These are phyloP conservation scores for Lodderomyces oxycetoniae DNA, from an alignment of 1,139 yeast species.

Conservation along the genomic window DNA sequence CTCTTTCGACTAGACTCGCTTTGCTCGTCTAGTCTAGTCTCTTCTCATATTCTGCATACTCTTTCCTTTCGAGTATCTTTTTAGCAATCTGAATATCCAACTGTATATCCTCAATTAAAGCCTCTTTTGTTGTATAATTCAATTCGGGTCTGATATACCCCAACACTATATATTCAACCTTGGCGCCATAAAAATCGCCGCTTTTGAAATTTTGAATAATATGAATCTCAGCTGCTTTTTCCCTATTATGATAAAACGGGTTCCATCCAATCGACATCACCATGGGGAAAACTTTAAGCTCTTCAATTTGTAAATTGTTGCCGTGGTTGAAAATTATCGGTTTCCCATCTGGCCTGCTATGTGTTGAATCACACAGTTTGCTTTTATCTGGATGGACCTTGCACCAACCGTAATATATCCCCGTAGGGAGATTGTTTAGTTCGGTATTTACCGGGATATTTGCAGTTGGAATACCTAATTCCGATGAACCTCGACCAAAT, in stretches of 20 bases:
- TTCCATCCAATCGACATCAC: slow-evolving; percentile 97
- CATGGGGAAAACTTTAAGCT: slow-evolving; percentile 63
- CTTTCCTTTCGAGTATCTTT: slow-evolving; percentile 32
- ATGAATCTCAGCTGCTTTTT: slow-evolving; percentile 83
- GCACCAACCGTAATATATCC: slow-evolving; percentile 90
- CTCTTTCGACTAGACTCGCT: not conserved
- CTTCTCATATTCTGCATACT: slow-evolving; percentile 15
- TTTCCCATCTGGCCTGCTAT: slow-evolving; percentile 36
- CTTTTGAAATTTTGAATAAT: slow-evolving; percentile 68
- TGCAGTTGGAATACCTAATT: slow-evolving; percentile 94
- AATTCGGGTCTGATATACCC: slow-evolving; percentile 93
- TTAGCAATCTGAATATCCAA: slow-evolving; percentile 70
- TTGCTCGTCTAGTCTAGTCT: slow-evolving; percentile 7
- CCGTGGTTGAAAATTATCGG: slow-evolving; percentile 62
- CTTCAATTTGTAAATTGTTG: slow-evolving; percentile 30
- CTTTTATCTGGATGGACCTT: slow-evolving; percentile 25
- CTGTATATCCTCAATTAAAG: slow-evolving; percentile 78
- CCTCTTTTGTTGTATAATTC: slow-evolving; percentile 81
- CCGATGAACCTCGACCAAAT: slow-evolving; percentile 92
- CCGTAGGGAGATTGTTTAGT: slow-evolving; percentile 54
- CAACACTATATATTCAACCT: slow-evolving; percentile 59
- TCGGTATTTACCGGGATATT: slow-evolving; percentile 62
- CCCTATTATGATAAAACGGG: slow-evolving; percentile 79
- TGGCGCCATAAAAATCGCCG: slow-evolving; percentile 77
- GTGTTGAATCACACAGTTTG: slow-evolving; percentile 10